These are phyloP conservation scores for Pisolithus tinctorius DNA, from an alignment of 768 basidiomycete genomes.

Conservation along the genomic window DNA sequence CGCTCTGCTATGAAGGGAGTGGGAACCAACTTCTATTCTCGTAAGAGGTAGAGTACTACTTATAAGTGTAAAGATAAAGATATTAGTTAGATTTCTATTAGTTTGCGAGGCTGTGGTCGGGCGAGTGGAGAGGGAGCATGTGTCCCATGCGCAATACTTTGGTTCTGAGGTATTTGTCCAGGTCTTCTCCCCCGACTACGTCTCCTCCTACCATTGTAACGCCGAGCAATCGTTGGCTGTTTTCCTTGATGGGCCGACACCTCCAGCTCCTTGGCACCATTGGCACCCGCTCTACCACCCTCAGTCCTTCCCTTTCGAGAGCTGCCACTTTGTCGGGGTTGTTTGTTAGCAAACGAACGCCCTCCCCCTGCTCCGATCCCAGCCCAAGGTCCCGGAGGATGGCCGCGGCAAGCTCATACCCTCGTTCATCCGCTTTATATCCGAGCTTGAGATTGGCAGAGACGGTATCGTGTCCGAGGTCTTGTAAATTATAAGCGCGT, in stretches of 20 bases:
- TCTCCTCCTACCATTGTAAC: constrained; percentile 79
- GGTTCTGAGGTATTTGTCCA: constrained; percentile 93
- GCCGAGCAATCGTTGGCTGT: constrained; percentile 44
- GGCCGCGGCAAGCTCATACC: constrained; percentile 86
- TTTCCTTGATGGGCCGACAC: constrained; percentile 13
- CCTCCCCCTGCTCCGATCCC: constrained; percentile 46
- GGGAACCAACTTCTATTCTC: constrained; percentile 1
- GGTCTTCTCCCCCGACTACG: constrained; percentile 70
- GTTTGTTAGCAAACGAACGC: constrained; percentile 84
- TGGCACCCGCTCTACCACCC: constrained; percentile 75
- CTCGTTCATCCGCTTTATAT: constrained; percentile 88
- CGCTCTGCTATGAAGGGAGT: background rate
- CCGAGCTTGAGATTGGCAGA: constrained; percentile 94
- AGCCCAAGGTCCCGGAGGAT: constrained; percentile 86
- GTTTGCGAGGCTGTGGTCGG: background rate
- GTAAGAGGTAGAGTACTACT: background rate
- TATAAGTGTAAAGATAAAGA: background rate
- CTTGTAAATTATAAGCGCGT: constrained; percentile 95
- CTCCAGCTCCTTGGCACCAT: constrained; percentile 94
- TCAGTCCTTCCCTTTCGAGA: constrained; percentile 73
- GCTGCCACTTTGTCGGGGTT: constrained; percentile 97
- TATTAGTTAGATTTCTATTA: background rate
- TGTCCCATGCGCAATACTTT: constrained; percentile 99
- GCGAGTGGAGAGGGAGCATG: constrained; percentile 52
- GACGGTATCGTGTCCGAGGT: constrained; percentile 98